Evolutionary conservation across 2,329 filamentous ascomycete species (phyloP), one percentile per base, ranked within the genome.

Genomic region (Aureobasidium sp.): DNA sequence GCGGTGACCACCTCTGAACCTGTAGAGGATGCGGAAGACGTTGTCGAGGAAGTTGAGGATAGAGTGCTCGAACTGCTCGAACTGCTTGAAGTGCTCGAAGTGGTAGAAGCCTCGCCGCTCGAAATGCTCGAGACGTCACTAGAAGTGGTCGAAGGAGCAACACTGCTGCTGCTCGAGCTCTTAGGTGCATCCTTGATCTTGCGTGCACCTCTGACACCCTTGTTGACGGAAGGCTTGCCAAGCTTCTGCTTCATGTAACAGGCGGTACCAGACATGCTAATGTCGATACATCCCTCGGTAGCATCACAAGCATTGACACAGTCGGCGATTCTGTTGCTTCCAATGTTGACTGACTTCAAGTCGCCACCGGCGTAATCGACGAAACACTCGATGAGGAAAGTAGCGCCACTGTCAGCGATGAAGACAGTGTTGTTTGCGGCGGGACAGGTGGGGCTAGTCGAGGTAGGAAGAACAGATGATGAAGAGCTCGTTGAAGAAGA

Each of bases 181-280:
- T 29, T 29, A 5, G 59, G 59, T 25, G 59, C 59, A 29, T 48
- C 47, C 27, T 51, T 52, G 34, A 61, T 61, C 39, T 51, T 53
- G 20, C 59, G 59, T 25, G 59, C 59, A 36, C 59, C 59, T 53
- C 59, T 52, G 9, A 61, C 15, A n/a, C 17, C 20, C 8, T 47
- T 53, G 39, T 52, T 53, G n/a, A n/a, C 12, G 2, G 12, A 22
- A 20, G 39, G 39, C 2, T 42, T 61, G 29, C 48, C 48, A 1
- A 61, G 44, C 15, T 31, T 60, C 11, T 55, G 53, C 52, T 64
- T 64, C 51, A 64, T 45, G 34, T 64, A 64, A 36, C 63, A 64
- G 5, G 63, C 60, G 22, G 63, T 64, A 14, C 60, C 59, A 11
- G 60, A 58, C 44, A 62, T 62, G 20, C 60, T 57, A 8, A 64